Conservation (phyloP, 108 stramenopile genomes). For the Fistulifera pelliculosa region DNA sequence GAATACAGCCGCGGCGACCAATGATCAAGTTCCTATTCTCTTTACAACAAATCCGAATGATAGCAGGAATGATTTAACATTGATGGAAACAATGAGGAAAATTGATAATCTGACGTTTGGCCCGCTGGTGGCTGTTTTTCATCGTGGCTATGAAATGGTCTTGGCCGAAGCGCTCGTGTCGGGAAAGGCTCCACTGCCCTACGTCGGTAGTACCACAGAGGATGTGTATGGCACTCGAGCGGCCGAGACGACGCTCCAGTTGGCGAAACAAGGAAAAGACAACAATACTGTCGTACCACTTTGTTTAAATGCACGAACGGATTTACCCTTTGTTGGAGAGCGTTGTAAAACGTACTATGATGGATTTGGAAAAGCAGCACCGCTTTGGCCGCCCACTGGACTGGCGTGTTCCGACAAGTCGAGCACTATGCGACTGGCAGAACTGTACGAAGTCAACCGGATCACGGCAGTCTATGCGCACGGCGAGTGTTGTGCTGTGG, state of each 20-base stretch:
- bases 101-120: not conserved
- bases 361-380: not conserved
- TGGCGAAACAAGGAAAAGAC: not conserved
- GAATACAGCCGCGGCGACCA: not conserved
- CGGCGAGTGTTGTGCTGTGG: conserved; percentile 3
- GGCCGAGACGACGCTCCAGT: conserved; percentile 1
- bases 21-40: not conserved
- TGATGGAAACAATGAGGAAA: not conserved
- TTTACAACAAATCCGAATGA: not conserved
- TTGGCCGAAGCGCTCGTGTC: conserved; percentile 1
- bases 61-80: not conserved
- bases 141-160: not conserved
- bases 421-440: not conserved
- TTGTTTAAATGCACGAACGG: conserved; percentile 6
- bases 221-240: conserved; percentile 1
- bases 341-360: conserved; percentile 5
- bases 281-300: not conserved
- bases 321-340: not conserved
- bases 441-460: not conserved
- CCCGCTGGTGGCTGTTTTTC: not conserved
- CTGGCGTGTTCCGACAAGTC: not conserved
- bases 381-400: not conserved
- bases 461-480: conserved; percentile 3
- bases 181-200: not conserved
- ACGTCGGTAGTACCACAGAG: not conserved